phyloP scores from a whole-genome alignment of 2,329 filamentous ascomycete genomes.

The Paraphaeosphaeria sporulosa region DNA sequence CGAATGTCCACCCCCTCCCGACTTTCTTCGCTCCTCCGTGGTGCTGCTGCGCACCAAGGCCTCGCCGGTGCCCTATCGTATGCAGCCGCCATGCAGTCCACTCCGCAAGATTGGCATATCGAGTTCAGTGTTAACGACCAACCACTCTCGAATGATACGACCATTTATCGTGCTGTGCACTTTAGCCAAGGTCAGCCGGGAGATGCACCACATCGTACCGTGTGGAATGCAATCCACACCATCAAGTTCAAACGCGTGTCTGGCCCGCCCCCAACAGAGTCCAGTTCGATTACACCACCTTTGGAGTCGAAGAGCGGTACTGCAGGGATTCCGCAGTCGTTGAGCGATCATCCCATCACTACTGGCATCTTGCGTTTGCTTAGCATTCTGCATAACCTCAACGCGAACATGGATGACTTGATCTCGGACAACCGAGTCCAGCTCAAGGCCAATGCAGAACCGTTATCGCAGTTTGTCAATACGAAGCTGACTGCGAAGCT shows the following conservation, averaged over 20 bases:
- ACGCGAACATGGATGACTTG: constrained; percentile 91
- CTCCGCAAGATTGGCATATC: constrained; percentile 95
- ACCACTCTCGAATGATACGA: constrained; percentile 87
- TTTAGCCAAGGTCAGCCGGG: constrained; percentile 68
- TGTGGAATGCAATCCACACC: constrained; percentile 90
- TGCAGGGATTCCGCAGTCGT: constrained; percentile 75
- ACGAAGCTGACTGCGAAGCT: constrained; percentile 98
- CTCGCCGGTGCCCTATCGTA: constrained; percentile 74
- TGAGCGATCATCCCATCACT: constrained; percentile 83
- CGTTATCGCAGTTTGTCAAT: constrained; percentile 94
- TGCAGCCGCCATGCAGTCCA: constrained; percentile 79
- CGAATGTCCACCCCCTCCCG: constrained; percentile 39
- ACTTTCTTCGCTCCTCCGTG: constrained; percentile 40
- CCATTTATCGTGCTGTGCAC: constrained; percentile 93
- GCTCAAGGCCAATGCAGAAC: constrained; percentile 77
- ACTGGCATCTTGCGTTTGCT: constrained; percentile 87
- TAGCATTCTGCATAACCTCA: constrained; percentile 89
- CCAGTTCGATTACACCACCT: constrained; percentile 66
- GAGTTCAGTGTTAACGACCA: constrained; percentile 90
- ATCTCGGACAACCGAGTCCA: constrained; percentile 77
- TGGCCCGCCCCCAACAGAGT: constrained; percentile 80
- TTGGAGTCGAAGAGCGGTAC: constrained; percentile 62
- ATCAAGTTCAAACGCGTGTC: constrained; percentile 89
- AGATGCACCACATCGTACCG: constrained; percentile 74
- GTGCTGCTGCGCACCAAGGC: constrained; percentile 42